Percentiles rank a stretch among this genome's conserved stretches.
These are phyloP conservation scores for Trichoderma citrinoviride DNA, from an alignment of 2,329 filamentous ascomycete genomes.

Conservation along the genomic window DNA sequence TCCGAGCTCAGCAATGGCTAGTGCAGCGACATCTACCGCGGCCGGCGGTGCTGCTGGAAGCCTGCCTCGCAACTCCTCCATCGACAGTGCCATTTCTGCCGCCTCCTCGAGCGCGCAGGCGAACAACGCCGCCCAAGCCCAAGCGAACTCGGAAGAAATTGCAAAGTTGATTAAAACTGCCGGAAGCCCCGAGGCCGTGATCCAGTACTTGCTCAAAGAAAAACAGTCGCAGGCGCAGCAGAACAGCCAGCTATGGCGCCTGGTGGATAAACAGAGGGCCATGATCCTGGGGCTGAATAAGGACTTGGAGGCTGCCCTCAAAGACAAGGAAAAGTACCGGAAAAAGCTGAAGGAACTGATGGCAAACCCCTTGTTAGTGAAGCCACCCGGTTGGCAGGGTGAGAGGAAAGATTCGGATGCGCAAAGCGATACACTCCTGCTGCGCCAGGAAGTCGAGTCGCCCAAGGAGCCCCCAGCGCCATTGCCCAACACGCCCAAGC, in stretches of 20 bases:
- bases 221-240: conserved; percentile 86
- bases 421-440: conserved; percentile 22
- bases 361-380: conserved; percentile 39
- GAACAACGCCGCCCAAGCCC: conserved; percentile 54
- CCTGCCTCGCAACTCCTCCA: conserved; percentile 73
- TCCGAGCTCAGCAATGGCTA: conserved; percentile 47
- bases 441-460: conserved; percentile 29
- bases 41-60: conserved; percentile 31
- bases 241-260: conserved; percentile 88
- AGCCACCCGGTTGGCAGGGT: conserved; percentile 27
- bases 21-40: conserved; percentile 42
- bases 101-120: conserved; percentile 59
- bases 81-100: conserved; percentile 87
- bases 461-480: conserved; percentile 15
- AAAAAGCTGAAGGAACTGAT: conserved; percentile 81
- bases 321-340: conserved; percentile 92
- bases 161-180: conserved; percentile 75
- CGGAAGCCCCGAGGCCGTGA: conserved; percentile 84
- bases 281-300: conserved; percentile 94
- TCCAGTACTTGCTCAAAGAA: conserved; percentile 84
- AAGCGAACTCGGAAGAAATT: conserved; percentile 69
- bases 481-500: conserved; percentile 46
- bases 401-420: conserved; percentile 19
- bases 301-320: conserved; percentile 83
- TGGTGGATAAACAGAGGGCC: conserved; percentile 93